Base-by-base conservation (phyloP, 2,329 filamentous ascomycete genomes). In the Pseudopyrenochaeta lycopersici region DNA sequence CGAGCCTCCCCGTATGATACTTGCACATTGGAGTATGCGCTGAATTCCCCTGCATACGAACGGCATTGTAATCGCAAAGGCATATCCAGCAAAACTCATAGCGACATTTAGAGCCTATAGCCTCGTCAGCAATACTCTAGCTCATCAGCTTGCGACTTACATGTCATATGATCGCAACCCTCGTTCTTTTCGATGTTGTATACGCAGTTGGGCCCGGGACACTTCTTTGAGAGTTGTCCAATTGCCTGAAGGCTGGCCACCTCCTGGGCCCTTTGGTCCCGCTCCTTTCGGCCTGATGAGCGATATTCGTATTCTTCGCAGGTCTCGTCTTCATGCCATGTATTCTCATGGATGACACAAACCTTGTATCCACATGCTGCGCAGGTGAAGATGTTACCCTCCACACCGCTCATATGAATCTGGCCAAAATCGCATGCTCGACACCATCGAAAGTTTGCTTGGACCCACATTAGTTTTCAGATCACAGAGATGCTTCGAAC, bases 391-490 rank as follows among this genome's bases (percentile, higher is more conserved):
- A 82, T 82, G 2, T 83, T 80, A 9, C 80, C 76, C 2, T 70
- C 70, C 2, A 63, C 55, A 14, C 78, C 78, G 3, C 67, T 74
- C 27, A 84, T 80, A 44, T 86, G 84, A 10, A 84, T 75, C 53
- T 86, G 84, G 0, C 84, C 84, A 1, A 76, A 80, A 3, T 70
- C 73, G 60, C 85, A 88, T 1, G 58, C 58, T 4, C 83, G 77
- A 59, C 85, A 88, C 80, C 82, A 85, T n/a, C 80, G 69, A 63
- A 85, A 87, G 45, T 81, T 79, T 0, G 77, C 58, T n/a, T 58
- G 27, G 10, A 32, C n/a, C 9, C 12, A 23, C 36, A 20, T 20
- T 46, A 38, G 50, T 42, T 47, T 30, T 2, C 10, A 32, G 15
- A 20, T 38, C 17, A 21, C 9, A 20, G 11, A 35, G 11, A 20